Conservation (phyloP, 2,329 filamentous ascomycete genomes). For the Botrytis hyacinthi region DNA sequence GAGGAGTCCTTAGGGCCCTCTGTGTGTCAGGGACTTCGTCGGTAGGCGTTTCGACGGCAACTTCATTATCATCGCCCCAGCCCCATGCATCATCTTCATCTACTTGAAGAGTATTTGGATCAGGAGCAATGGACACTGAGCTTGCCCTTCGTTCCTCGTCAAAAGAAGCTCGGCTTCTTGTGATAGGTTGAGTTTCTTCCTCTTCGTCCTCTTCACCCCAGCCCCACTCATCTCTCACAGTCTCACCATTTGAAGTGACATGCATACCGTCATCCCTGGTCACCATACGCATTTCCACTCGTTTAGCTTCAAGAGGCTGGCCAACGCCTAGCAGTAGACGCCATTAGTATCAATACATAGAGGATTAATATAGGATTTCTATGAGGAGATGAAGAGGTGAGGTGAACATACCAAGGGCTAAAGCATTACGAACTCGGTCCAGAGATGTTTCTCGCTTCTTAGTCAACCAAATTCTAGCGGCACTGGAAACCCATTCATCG, state of each 20-base stretch:
- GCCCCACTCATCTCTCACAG: constrained; percentile 61
- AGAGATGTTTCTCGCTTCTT: constrained; percentile 80
- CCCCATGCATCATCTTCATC: constrained; percentile 61
- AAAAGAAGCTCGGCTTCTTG: constrained; percentile 30
- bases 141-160: constrained; percentile 28
- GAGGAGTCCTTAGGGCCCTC: neutral
- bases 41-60: constrained; percentile 39
- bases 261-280: constrained; percentile 64
- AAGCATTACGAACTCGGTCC: constrained; percentile 66
- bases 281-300: constrained; percentile 79
- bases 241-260: constrained; percentile 53
- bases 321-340: constrained; percentile 54
- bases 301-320: constrained; percentile 68
- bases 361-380: neutral
- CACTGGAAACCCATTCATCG: constrained; percentile 75
- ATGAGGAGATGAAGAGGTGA: neutral
- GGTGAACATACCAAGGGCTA: constrained; percentile 46
- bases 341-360: neutral
- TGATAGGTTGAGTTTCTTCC: constrained; percentile 32
- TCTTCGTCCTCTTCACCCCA: constrained; percentile 70
- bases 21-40: constrained; percentile 1
- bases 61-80: constrained; percentile 70
- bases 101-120: constrained; percentile 39
- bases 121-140: constrained; percentile 3
- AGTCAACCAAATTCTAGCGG: constrained; percentile 79